These are phyloP conservation scores for Pseudocercospora musae DNA, from an alignment of 2,329 filamentous ascomycete species.

Conservation along the genomic window DNA sequence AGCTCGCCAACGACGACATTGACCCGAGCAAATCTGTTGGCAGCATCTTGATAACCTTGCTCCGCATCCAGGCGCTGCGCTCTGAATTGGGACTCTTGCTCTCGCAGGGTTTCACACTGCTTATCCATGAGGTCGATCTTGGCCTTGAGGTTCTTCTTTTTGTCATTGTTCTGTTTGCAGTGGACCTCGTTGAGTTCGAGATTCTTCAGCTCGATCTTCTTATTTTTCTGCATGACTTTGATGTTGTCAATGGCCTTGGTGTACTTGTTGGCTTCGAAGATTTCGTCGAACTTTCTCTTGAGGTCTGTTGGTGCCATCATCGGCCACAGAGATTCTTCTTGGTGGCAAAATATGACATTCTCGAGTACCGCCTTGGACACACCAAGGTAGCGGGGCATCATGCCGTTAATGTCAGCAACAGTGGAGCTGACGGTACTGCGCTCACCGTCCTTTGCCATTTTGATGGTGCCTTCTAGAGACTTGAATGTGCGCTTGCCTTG, in stretches of 20 bases:
- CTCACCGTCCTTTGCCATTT: conserved; percentile 76
- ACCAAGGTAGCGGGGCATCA: conserved; percentile 81
- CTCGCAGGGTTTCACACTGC: conserved; percentile 61
- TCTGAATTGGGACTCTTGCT: conserved; percentile 57
- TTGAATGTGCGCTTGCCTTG: conserved; percentile 74
- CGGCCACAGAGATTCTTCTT: conserved; percentile 96
- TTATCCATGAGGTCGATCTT: conserved; percentile 54
- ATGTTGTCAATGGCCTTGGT: conserved; percentile 97
- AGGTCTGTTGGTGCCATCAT: conserved; percentile 81
- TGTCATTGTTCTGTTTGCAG: conserved; percentile 80
- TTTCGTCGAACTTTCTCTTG: conserved; percentile 95
- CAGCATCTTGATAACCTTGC: conserved; percentile 57
- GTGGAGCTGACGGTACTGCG: conserved; percentile 73
- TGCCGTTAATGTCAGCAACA: conserved; percentile 67
- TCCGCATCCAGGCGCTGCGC: conserved; percentile 60
- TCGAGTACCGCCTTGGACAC: conserved; percentile 89
- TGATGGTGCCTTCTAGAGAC: conserved; percentile 75
- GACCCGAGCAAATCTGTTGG: conserved; percentile 69
- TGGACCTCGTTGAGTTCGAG: conserved; percentile 73
- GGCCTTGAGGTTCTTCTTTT: conserved; percentile 69
- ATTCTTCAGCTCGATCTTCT: conserved; percentile 70
- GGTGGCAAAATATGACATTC: conserved; percentile 96
- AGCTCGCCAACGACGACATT: conserved; percentile 72
- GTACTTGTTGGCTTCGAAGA: conserved; percentile 95
- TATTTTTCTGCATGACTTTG: conserved; percentile 77